A percentile compares a stretch with the other conserved stretches of the same genome.
Evolutionary conservation across 352 stramenopile genomes (phyloP).

Genomic region (Globisporangium canariense): DNA sequence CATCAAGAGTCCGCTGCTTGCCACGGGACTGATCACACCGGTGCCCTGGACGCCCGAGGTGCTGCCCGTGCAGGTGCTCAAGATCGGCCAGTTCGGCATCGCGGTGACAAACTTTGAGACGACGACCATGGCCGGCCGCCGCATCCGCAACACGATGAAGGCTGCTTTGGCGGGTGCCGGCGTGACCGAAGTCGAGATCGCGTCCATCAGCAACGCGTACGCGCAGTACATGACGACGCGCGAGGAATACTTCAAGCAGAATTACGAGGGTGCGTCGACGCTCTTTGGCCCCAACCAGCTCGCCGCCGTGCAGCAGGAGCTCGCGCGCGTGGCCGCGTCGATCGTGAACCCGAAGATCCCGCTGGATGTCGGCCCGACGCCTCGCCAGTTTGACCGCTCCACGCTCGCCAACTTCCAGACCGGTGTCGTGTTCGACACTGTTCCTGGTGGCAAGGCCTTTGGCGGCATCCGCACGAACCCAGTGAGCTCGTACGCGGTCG

Average conservation of each 20-base stretch:
- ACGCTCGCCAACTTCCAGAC: conserved; percentile 37
- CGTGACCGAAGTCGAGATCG: conserved; percentile 47
- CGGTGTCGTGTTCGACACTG: conserved; percentile 32
- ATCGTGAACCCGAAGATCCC: conserved; percentile 20
- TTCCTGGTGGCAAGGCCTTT: conserved; percentile 21
- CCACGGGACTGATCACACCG: conserved; percentile 27
- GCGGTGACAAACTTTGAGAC: conserved; percentile 56
- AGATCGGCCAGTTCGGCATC: conserved; percentile 49
- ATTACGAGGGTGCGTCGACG: conserved; percentile 73
- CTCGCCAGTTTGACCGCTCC: conserved; percentile 32
- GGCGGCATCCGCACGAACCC: conserved; percentile 26
- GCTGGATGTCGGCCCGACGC: conserved; percentile 33
- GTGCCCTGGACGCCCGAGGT: conserved; percentile 42
- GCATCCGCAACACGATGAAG: conserved; percentile 35
- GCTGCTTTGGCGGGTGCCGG: conserved; percentile 19
- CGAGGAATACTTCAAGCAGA: conserved; percentile 60
- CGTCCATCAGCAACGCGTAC: conserved; percentile 54
- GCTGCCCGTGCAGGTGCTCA: conserved; percentile 50
- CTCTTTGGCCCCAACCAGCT: conserved; percentile 69
- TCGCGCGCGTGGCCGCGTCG: conserved; percentile 33
- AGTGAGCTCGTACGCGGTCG: conserved; percentile 24
- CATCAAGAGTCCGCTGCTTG: conserved; percentile 40
- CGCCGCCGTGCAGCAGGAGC: conserved; percentile 48
- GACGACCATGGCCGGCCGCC: conserved; percentile 52
- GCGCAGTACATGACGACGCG: conserved; percentile 58